Base-by-base conservation (phyloP, 1,139 yeast species). In the Hemisphaericaspora subhashii region DNA sequence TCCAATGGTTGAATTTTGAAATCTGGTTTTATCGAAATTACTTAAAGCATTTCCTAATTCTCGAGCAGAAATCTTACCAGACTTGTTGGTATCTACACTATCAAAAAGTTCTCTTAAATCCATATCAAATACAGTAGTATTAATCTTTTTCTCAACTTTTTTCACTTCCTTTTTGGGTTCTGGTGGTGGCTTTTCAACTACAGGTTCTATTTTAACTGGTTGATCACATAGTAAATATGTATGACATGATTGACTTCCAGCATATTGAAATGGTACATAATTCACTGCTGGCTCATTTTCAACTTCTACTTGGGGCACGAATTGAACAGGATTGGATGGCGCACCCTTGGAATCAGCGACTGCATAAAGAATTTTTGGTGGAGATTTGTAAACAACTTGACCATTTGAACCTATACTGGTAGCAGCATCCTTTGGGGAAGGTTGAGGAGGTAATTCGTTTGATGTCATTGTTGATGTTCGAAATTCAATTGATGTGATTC, bases 11-110 rank as follows among this genome's bases (percentile, higher is more conserved):
- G 81, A 77, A 14, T 78, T 72, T 48, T 79, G 79, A 55, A 84
- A 84, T 45, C 76, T 70, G 2, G 88, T 73, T 48, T 77, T 75
- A 50, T 81, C 86, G 48, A 81, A 81, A 54, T 84, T 84, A 32
- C 77, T 68, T 39, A 84, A 64, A 1, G 88, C 89, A 40, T 67
- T 62, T 2, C 83, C 72, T 39, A 84, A 67, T 59, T 84, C 92
- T 13, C 59, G 58, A 37, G 80, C 80, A 2, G 82, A 74, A 32
- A 84, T 68, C 40, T 60, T 64, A 0, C 90, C 90, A 27, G 77
- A 73, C 35, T 66, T 63, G 50, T 77, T 70, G 16, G 66, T 54
- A 51, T 81, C 86, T 2, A 77, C 82, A 41, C 72, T 72, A 40
- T 75, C 79, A 49, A 81, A 81, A 7, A 79, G 70, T 6, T 74